Evolutionary conservation across 805 yeast species (phyloP).

Genomic region (Kazachstania africana): DNA sequence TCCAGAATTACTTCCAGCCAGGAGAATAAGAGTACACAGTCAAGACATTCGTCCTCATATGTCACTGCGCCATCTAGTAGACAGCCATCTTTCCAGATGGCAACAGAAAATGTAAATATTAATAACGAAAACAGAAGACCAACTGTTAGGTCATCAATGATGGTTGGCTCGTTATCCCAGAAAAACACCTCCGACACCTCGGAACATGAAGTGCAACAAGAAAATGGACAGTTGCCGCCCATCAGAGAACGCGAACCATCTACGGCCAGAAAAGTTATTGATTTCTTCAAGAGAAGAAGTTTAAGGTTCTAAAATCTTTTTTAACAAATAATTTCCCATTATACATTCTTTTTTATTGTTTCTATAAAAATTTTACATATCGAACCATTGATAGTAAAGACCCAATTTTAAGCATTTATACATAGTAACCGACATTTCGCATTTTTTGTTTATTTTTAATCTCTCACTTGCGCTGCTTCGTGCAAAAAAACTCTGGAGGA

Average conservation of each 20-base stretch:
- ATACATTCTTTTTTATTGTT: no score
- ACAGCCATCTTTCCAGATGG: not conserved
- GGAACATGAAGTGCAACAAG: not conserved
- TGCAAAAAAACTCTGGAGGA: no score
- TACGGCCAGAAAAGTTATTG: conserved; percentile 69
- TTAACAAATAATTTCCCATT: not conserved
- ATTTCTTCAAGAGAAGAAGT: conserved; percentile 63
- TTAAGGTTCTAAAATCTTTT: conserved; percentile 21
- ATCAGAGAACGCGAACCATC: conserved; percentile 28
- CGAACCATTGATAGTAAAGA: no score
- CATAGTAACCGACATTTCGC: no score
- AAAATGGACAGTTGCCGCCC: no score
- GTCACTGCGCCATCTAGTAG: conserved; percentile 1
- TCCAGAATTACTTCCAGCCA: not conserved
- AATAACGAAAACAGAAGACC: not conserved
- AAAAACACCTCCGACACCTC: not conserved
- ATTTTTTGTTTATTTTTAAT: no score
- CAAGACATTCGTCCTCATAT: not conserved
- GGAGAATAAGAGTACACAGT: not conserved
- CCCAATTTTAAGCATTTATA: no score
- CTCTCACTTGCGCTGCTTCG: no score
- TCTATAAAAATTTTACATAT: no score
- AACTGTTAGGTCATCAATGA: conserved; percentile 4
- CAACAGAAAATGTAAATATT: not conserved
- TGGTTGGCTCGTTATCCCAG: conserved; percentile 2